Evolutionary conservation across 345 rosid genomes (phyloP).

Genomic region (Xanthoceras sorbifolium): DNA sequence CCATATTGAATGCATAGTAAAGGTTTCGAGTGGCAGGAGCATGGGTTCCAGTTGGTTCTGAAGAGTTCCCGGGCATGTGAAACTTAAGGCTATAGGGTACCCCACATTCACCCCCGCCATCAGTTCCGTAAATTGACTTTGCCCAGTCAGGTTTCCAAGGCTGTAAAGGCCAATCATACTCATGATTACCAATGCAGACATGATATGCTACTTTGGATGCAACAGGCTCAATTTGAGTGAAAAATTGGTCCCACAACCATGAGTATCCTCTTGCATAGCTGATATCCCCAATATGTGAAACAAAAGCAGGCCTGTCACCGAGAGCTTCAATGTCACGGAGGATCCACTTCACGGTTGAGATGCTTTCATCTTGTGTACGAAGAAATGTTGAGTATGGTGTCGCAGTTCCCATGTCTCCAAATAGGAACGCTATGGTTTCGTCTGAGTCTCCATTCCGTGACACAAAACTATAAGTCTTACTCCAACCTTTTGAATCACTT

Average conservation of each 20-base stretch:
- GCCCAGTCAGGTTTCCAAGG: conserved; percentile 95
- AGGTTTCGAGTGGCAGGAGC: conserved; percentile 78
- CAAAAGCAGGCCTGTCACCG: conserved; percentile 60
- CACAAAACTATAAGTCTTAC: conserved; percentile 60
- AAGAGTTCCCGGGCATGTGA: conserved; percentile 92
- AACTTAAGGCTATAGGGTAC: conserved; percentile 90
- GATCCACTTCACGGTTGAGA: conserved; percentile 82
- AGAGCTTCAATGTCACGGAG: conserved; percentile 72
- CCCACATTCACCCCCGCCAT: conserved; percentile 96
- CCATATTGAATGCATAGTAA: conserved; percentile 78
- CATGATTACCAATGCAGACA: conserved; percentile 95
- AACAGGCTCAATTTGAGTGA: conserved; percentile 67
- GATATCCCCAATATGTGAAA: conserved; percentile 92
- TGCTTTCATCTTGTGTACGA: conserved; percentile 81
- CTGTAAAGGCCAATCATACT: conserved; percentile 90
- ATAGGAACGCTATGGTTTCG: conserved; percentile 70
- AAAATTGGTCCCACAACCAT: conserved; percentile 95
- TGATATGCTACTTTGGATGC: conserved; percentile 85
- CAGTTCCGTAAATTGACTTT: conserved; percentile 51
- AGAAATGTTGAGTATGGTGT: conserved; percentile 72
- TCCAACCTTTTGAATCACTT: conserved; percentile 80
- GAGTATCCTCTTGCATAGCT: conserved; percentile 89
- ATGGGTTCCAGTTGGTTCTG: conserved; percentile 63
- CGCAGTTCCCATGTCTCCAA: conserved; percentile 89
- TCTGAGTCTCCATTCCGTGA: conserved; percentile 54